These are phyloP conservation scores for Polychaeton citri DNA, from an alignment of 2,329 filamentous ascomycete genomes.

Conservation along the genomic window DNA sequence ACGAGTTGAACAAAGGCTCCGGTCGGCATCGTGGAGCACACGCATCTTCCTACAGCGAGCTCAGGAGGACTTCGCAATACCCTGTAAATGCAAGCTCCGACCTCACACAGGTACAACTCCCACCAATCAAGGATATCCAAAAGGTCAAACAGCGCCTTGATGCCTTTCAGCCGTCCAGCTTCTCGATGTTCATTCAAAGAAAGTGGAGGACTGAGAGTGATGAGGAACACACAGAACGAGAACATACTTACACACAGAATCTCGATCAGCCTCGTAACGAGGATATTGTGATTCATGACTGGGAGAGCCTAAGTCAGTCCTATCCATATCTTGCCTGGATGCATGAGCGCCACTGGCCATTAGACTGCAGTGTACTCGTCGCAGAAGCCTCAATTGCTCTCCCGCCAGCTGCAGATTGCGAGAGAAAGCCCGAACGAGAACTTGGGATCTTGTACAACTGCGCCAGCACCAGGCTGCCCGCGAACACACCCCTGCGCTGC, in stretches of 20 bases:
- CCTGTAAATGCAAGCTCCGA: slow-evolving; percentile 3
- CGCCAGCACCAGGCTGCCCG: slow-evolving; percentile 10
- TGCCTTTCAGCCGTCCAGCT: slow-evolving; percentile 19
- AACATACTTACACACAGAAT: slow-evolving; percentile 28
- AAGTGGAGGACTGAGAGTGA: slow-evolving; percentile 9
- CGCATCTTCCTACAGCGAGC: slow-evolving; percentile 1
- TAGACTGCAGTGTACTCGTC: slow-evolving; percentile 24
- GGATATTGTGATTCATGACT: slow-evolving; percentile 21
- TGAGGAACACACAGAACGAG: slow-evolving; percentile 10
- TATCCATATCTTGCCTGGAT: slow-evolving; percentile 17
- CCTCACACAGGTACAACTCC: slow-evolving; percentile 1
- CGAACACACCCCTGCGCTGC: slow-evolving; percentile 10
- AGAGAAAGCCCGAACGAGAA: slow-evolving; percentile 19
- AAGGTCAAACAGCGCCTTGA: slow-evolving; percentile 11
- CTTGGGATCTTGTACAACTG: slow-evolving; percentile 19
- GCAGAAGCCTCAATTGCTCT: slow-evolving; percentile 30
- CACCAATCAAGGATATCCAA: slow-evolving; percentile 4
- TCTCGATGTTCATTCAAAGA: slow-evolving; percentile 29
- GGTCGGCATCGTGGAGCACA: slow-evolving; percentile 2
- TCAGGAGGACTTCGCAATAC: slow-evolving; percentile 3
- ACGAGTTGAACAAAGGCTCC: slow-evolving; percentile 2
- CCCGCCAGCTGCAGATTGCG: slow-evolving; percentile 23
- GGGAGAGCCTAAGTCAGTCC: slow-evolving; percentile 18
- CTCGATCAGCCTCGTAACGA: slow-evolving; percentile 15
- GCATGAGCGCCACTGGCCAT: slow-evolving; percentile 9